Evolutionary conservation across 2,329 filamentous ascomycete species (phyloP).

Genomic region (Xylariaceae sp.): DNA sequence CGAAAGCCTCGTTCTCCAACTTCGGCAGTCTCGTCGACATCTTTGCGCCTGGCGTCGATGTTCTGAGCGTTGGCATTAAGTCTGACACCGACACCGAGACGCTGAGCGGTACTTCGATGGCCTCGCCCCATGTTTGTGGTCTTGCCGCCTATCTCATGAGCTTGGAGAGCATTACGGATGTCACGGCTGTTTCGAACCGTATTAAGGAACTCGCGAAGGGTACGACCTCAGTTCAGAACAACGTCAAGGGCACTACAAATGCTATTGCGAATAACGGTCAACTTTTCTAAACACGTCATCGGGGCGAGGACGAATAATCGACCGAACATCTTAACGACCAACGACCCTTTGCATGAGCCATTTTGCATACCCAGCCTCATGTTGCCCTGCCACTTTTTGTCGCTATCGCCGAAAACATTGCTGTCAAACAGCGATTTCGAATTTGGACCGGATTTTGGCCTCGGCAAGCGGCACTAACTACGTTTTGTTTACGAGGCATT

Average conservation of each 20-base stretch:
- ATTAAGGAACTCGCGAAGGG: slow-evolving; percentile 51
- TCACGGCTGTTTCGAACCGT: slow-evolving; percentile 41
- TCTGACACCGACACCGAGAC: slow-evolving; percentile 41
- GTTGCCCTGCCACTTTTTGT: no score
- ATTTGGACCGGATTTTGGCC: no score
- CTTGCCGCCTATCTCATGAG: slow-evolving; percentile 64
- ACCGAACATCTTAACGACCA: no score
- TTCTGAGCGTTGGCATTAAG: slow-evolving; percentile 51
- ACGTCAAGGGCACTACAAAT: slow-evolving; percentile 43
- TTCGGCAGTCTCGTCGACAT: slow-evolving; percentile 51
- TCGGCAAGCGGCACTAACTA: no score
- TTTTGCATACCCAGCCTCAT: no score
- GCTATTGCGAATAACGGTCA: slow-evolving; percentile 56
- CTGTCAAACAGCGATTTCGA: no score
- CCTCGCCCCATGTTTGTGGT: slow-evolving; percentile 63
- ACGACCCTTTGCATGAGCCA: no score
- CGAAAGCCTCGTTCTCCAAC: slow-evolving; percentile 54
- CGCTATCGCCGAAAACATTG: no score
- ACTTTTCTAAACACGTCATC: no score
- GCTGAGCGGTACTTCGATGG: slow-evolving; percentile 59
- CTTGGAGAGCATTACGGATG: slow-evolving; percentile 46
- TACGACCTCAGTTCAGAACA: slow-evolving; percentile 41
- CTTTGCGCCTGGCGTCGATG: slow-evolving; percentile 53
- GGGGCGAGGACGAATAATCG: no score
- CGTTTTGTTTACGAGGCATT: no score